Percentiles rank a stretch among this genome's conserved stretches.
Conservation (phyloP, 345 rosid species). For the Erysimum cheiranthoides region DNA sequence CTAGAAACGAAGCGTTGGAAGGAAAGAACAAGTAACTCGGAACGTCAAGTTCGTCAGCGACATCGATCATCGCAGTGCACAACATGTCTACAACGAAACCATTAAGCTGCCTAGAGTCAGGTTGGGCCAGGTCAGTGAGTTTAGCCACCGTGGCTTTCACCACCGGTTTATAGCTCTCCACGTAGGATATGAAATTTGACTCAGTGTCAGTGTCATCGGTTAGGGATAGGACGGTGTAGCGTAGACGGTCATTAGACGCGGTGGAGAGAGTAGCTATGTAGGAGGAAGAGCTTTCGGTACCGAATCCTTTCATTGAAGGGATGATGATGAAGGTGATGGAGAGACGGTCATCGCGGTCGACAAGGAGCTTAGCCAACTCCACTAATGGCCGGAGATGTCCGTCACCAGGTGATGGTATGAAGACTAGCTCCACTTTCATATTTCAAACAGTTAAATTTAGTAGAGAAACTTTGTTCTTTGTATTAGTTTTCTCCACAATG, state of each 20-base stretch:
- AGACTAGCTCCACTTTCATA: constrained; percentile 46
- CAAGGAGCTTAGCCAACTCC: constrained; percentile 55
- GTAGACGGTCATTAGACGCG: constrained; percentile 38
- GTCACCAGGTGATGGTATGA: constrained; percentile 57
- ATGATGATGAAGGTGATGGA: constrained; percentile 58
- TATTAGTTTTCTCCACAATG: background rate
- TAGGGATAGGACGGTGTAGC: constrained; percentile 48
- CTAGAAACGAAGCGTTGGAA: constrained; percentile 50
- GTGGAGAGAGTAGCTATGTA: constrained; percentile 44
- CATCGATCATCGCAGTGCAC: constrained; percentile 54
- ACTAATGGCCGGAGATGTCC: constrained; percentile 57
- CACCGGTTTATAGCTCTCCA: constrained; percentile 44
- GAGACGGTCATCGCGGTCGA: constrained; percentile 50
- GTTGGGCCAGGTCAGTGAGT: background rate
- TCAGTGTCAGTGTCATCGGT: background rate
- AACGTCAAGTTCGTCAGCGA: constrained; percentile 51
- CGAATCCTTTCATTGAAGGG: constrained; percentile 30
- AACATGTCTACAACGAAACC: constrained; percentile 63
- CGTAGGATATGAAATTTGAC: background rate
- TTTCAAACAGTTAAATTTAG: background rate
- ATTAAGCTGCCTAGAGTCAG: constrained; percentile 43
- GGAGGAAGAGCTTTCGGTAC: constrained; percentile 34
- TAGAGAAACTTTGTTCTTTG: background rate
- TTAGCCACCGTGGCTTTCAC: constrained; percentile 46
- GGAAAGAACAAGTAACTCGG: constrained; percentile 59